Evolutionary conservation across 192 early-diverging fungal genomes (phyloP), one percentile per base, ranked within the genome.

Genomic region (Umbelopsis ramanniana): DNA sequence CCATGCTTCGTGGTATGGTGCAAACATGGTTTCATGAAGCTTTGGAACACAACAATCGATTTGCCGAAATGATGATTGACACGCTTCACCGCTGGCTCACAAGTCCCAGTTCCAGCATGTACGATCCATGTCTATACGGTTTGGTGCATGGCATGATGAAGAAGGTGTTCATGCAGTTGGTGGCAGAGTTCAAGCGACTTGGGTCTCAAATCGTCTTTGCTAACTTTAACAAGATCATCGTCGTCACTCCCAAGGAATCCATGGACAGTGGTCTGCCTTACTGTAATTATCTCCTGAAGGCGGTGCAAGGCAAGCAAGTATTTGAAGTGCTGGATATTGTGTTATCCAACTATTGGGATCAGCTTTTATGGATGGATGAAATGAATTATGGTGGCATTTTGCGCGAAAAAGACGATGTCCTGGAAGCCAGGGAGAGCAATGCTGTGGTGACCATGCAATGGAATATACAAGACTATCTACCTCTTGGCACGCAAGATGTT

Each of bases 11-110:
- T 24, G 77, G 82, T 11, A 82, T 96, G 82, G 89, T 98, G 54
- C 90, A 89, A 66, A 75, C 83, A 2, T 97, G 95, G 97, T 87
- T 89, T 55, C 83, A 87, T 47, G 91, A 96, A 63, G 76, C 90
- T 9, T 74, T 83, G 23, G 84, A 83, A 46, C 76, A 85, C n/a
- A 72, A 87, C 0, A 93, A 90, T 70, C 76, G 79, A n/a, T 89
- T 87, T 71, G 87, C 89, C 11, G 89, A 87, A 35, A 88, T 88
- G 75, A 85, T 94, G 90, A 81, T 95, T 21, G 93, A 93, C 60
- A 92, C 93, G 46, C 86, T 96, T 24, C 92, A 93, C 75, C 89
- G 94, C 21, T 97, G 97, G 96, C 81, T 99, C 50, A 95, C 93
- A 3, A 85, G 83, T 19, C 84, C 90, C 6, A 83, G 67, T 66